These are phyloP conservation scores for Penicillium aurantiogriseum DNA, from an alignment of 2,329 filamentous ascomycete genomes.

Conservation along the genomic window DNA sequence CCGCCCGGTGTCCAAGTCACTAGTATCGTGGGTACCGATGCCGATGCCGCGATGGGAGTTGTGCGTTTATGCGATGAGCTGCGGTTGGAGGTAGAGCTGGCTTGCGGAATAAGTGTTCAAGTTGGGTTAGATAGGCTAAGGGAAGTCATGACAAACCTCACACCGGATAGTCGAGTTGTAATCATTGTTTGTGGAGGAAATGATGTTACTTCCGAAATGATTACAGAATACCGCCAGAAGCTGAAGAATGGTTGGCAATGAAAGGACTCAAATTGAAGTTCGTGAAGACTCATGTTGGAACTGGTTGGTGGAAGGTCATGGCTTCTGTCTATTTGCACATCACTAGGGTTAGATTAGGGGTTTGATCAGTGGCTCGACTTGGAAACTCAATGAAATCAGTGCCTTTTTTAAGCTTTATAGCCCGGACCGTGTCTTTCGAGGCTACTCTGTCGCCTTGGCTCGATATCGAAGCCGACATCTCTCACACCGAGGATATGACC, in stretches of 20 bases:
- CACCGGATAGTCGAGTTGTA: slow-evolving; percentile 35
- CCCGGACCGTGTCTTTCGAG: too few species aligned
- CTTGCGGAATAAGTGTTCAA: slow-evolving; percentile 75
- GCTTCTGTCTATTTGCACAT: too few species aligned
- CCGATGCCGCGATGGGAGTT: slow-evolving; percentile 73
- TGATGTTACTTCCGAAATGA: slow-evolving; percentile 52
- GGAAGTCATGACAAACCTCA: slow-evolving; percentile 27
- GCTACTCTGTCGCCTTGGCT: too few species aligned
- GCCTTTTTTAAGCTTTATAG: too few species aligned
- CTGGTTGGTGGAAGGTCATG: neutral
- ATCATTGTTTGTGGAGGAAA: slow-evolving; percentile 46
- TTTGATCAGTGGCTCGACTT: too few species aligned
- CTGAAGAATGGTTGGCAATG: slow-evolving; percentile 35
- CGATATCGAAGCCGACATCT: too few species aligned
- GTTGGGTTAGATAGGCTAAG: slow-evolving; percentile 28
- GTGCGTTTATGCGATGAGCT: slow-evolving; percentile 75
- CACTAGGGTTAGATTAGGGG: too few species aligned
- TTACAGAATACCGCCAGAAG: slow-evolving; percentile 49
- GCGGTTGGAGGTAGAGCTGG: slow-evolving; percentile 72
- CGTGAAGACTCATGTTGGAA: neutral
- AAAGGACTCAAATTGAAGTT: neutral
- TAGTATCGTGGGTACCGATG: slow-evolving; percentile 65
- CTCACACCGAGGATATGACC: too few species aligned
- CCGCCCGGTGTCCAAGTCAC: slow-evolving; percentile 46
- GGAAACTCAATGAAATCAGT: too few species aligned